Evolutionary conservation across 169 alveolate species (phyloP).

Genomic region (Theileria orientalis): DNA sequence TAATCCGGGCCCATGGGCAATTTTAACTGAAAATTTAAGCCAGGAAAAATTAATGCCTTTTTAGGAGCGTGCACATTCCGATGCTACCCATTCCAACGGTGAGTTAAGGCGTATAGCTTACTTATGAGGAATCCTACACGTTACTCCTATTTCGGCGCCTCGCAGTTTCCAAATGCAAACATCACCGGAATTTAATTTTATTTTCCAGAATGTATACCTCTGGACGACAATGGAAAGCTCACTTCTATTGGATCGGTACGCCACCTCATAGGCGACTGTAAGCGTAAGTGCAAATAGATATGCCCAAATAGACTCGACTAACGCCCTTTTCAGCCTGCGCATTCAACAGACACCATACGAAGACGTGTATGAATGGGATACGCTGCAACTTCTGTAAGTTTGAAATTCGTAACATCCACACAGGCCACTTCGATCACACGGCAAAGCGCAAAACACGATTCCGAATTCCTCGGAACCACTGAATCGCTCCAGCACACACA

Average conservation of each 20-base stretch:
- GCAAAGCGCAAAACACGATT: not conserved
- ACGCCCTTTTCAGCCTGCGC: slow-evolving; percentile 18
- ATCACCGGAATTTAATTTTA: too few relatives aligned
- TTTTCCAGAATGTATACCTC: not conserved
- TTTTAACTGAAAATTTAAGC: too few relatives aligned
- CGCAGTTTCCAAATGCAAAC: too few relatives aligned
- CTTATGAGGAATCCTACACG: too few relatives aligned
- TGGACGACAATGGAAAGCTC: slow-evolving; percentile 17
- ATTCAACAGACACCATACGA: slow-evolving; percentile 10
- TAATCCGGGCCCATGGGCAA: too few relatives aligned
- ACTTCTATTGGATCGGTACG: slow-evolving; percentile 25
- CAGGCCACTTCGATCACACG: slow-evolving; percentile 21
- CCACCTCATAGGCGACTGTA: slow-evolving; percentile 19
- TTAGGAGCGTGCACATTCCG: too few relatives aligned
- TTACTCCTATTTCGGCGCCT: too few relatives aligned
- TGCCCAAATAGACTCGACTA: too few relatives aligned
- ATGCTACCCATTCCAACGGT: too few relatives aligned
- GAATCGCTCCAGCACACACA: too few relatives aligned
- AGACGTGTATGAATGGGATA: slow-evolving; percentile 20
- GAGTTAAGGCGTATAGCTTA: too few relatives aligned
- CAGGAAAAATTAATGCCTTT: too few relatives aligned
- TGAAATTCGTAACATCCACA: not conserved
- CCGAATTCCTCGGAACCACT: not conserved
- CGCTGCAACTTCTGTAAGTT: slow-evolving; percentile 11
- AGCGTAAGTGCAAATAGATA: slow-evolving; percentile 11